A percentile compares a stretch with the other conserved stretches of the same genome.
These are phyloP conservation scores for Mucor indicus DNA, from an alignment of 371 early-diverging fungal species.

Conservation along the genomic window DNA sequence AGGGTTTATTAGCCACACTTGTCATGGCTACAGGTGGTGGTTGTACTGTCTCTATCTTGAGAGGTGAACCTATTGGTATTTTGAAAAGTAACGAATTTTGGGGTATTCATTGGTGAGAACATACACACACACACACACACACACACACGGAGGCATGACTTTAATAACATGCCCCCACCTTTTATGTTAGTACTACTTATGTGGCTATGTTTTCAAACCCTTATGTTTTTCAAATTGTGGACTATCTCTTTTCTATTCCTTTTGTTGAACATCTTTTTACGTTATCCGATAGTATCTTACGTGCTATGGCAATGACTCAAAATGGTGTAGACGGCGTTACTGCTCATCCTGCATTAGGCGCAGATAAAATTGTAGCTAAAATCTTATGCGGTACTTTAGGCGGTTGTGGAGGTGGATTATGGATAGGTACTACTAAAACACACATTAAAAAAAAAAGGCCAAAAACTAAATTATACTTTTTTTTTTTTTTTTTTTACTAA, in stretches of 20 bases:
- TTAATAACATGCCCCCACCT: neutral
- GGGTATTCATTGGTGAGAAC: constrained; percentile 39
- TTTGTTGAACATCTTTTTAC: constrained; percentile 47
- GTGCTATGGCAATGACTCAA: constrained; percentile 44
- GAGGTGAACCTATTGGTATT: constrained; percentile 42
- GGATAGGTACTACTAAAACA: no score
- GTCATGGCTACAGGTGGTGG: constrained; percentile 60
- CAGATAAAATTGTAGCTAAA: constrained; percentile 49
- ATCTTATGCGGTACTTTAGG: constrained; percentile 50
- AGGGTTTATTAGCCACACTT: constrained; percentile 52
- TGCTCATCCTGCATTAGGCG: constrained; percentile 35
- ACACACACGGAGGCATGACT: neutral
- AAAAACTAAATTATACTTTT: no score
- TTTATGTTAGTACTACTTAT: constrained; percentile 29
- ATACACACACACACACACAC: neutral
- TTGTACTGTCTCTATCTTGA: constrained; percentile 35
- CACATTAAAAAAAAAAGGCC: no score
- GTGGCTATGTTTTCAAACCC: constrained; percentile 39
- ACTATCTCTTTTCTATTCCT: constrained; percentile 31
- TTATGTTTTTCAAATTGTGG: constrained; percentile 27
- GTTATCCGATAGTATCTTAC: constrained; percentile 46
- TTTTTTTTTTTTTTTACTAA: no score
- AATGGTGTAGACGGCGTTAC: constrained; percentile 52
- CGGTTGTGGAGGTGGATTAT: constrained; percentile 57
- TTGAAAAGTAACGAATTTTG: constrained; percentile 42